phyloP scores from a whole-genome alignment of 495 filamentous ascomycete species.

The Aspergillus nanangensis region DNA sequence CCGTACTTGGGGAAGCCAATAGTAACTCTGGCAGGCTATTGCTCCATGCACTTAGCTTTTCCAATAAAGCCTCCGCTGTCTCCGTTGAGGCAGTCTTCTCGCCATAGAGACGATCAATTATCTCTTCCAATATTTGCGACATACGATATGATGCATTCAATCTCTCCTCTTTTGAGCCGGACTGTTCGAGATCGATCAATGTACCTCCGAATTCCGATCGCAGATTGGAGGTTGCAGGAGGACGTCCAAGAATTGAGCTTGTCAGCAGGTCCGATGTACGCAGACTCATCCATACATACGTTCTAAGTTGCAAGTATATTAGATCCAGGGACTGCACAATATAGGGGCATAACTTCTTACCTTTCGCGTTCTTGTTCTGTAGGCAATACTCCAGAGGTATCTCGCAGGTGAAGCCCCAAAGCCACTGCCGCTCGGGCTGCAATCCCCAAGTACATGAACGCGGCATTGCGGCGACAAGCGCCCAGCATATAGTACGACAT shows the following conservation, averaged over 20 bases:
- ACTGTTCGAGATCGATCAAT: not conserved
- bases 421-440: constrained; percentile 39
- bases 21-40: constrained; percentile 24
- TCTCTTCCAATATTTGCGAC: constrained; percentile 32
- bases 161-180: constrained; percentile 7
- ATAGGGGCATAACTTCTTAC: too few species aligned
- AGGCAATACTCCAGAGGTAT: constrained; percentile 11
- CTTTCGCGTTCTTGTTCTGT: constrained; percentile 16
- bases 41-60: constrained; percentile 33
- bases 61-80: constrained; percentile 29
- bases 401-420: constrained; percentile 33
- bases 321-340: too few species aligned
- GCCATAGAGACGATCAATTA: constrained; percentile 27
- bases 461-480: constrained; percentile 42
- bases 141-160: constrained; percentile 32
- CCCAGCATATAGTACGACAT: constrained; percentile 48
- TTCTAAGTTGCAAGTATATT: too few species aligned
- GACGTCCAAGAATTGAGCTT: constrained; percentile 40
- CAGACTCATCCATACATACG: constrained; percentile 40
- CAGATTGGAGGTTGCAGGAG: constrained; percentile 28
- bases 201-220: constrained; percentile 14
- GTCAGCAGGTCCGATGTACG: constrained; percentile 39
- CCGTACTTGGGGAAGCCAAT: constrained; percentile 16
- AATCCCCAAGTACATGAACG: constrained; percentile 46
- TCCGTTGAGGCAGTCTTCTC: constrained; percentile 28